phyloP scores from a whole-genome alignment of 306 rosid genomes.

The Prunus mira region DNA sequence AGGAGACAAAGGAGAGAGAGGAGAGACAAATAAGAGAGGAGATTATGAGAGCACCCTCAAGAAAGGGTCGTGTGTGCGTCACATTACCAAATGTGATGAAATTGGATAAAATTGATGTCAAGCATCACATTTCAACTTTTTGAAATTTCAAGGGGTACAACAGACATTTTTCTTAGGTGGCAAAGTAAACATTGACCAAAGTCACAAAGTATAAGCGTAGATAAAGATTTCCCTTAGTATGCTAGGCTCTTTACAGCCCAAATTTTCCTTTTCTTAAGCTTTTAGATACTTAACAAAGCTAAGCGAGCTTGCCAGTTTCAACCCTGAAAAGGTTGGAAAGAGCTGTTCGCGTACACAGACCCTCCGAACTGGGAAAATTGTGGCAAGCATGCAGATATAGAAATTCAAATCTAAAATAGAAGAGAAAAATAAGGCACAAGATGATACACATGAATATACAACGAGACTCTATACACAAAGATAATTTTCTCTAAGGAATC shows the following conservation, averaged over 20 bases:
- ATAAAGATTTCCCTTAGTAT: not conserved
- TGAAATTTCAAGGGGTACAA: not conserved
- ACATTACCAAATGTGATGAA: not conserved
- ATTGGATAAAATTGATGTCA: not conserved
- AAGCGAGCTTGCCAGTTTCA: conserved; percentile 13
- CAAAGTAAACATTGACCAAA: not conserved
- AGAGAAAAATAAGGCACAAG: not conserved
- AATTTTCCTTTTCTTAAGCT: conserved; percentile 1
- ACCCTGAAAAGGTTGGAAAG: not conserved
- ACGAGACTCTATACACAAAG: not conserved
- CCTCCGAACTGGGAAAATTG: not conserved
- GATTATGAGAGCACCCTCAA: not conserved
- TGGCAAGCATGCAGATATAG: not conserved
- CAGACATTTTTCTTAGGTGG: not conserved
- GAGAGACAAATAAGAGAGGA: not conserved
- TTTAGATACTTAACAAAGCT: not conserved
- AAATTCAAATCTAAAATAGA: not conserved
- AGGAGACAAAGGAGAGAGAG: not conserved
- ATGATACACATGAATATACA: not conserved
- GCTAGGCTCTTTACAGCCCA: not conserved
- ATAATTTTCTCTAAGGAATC: not conserved
- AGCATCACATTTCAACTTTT: not conserved
- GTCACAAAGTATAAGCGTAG: not conserved
- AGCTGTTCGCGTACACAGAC: not conserved
- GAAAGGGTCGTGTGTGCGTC: not conserved